phyloP scores from a whole-genome alignment of 179 eudicot genomes.

The Amaranthus tricolor region DNA sequence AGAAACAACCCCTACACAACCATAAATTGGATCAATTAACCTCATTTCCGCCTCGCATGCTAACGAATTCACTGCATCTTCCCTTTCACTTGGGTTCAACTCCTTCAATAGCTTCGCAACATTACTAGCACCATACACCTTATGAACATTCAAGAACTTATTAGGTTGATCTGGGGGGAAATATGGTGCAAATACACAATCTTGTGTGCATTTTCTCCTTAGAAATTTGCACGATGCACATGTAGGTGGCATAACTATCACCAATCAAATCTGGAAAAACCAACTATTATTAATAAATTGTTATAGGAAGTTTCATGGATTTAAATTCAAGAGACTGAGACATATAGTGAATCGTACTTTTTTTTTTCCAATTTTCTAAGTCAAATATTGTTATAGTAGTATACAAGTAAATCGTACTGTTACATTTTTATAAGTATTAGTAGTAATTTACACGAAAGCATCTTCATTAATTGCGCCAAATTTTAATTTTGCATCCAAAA shows the following conservation, averaged over 20 bases:
- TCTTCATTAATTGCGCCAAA: background rate
- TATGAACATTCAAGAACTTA: constrained; percentile 71
- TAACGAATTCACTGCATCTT: constrained; percentile 79
- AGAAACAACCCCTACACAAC: constrained; percentile 76
- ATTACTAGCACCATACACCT: constrained; percentile 87
- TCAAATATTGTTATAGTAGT: background rate
- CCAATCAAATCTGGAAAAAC: constrained; percentile 12
- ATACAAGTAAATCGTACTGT: background rate
- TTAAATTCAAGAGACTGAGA: background rate
- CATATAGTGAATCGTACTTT: constrained; percentile 7
- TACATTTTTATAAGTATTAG: background rate
- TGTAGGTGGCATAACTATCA: constrained; percentile 55
- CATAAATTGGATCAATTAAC: constrained; percentile 73
- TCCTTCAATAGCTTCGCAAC: constrained; percentile 76
- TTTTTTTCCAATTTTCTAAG: background rate
- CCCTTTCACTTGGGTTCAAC: constrained; percentile 47
- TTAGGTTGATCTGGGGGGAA: constrained; percentile 91
- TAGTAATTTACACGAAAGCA: constrained; percentile 9
- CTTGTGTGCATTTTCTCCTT: constrained; percentile 77
- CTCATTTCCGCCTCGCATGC: constrained; percentile 84
- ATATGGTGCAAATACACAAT: constrained; percentile 85
- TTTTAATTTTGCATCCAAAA: no score
- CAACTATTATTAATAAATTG: background rate
- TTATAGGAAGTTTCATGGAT: constrained; percentile 13
- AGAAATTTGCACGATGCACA: constrained; percentile 88